Evolutionary conservation across 495 filamentous ascomycete genomes (phyloP).

Genomic region (Oidiodendron maius): DNA sequence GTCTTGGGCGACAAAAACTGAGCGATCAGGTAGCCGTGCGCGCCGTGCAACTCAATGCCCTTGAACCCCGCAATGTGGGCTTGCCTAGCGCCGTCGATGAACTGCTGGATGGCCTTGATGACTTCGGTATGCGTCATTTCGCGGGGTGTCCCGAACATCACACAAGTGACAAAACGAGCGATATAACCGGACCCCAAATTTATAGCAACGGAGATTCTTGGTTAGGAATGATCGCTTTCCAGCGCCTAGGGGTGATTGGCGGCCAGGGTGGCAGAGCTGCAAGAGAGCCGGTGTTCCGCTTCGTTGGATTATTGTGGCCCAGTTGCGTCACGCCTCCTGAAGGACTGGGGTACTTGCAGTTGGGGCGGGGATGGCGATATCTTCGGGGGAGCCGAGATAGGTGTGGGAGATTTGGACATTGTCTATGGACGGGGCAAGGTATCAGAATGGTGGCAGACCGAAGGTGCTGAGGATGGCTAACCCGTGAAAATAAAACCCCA

Average conservation of each 20-base stretch:
- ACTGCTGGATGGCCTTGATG: neutral
- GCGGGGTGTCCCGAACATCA: neutral
- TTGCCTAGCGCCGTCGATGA: neutral
- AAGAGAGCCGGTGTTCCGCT: neutral
- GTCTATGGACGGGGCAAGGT: neutral
- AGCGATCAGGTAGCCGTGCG: slow-evolving; percentile 59
- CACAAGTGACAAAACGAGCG: neutral
- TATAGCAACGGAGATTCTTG: neutral
- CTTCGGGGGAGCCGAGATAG: neutral
- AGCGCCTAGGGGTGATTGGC: neutral
- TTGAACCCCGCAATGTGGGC: neutral
- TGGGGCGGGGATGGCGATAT: neutral
- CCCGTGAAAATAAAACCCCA: slow-evolving; percentile 7
- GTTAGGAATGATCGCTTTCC: neutral
- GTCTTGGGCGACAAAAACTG: slow-evolving; percentile 57
- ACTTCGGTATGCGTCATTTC: neutral
- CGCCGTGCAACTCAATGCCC: slow-evolving; percentile 36
- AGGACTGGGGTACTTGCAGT: neutral
- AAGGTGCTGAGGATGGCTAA: slow-evolving; percentile 18
- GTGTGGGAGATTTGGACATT: neutral
- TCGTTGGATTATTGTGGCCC: neutral
- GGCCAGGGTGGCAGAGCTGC: neutral
- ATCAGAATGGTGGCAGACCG: neutral
- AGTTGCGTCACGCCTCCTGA: neutral
- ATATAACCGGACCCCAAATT: neutral